These are phyloP conservation scores for Naganishia randhawae DNA, from an alignment of 768 basidiomycete species.

Conservation along the genomic window DNA sequence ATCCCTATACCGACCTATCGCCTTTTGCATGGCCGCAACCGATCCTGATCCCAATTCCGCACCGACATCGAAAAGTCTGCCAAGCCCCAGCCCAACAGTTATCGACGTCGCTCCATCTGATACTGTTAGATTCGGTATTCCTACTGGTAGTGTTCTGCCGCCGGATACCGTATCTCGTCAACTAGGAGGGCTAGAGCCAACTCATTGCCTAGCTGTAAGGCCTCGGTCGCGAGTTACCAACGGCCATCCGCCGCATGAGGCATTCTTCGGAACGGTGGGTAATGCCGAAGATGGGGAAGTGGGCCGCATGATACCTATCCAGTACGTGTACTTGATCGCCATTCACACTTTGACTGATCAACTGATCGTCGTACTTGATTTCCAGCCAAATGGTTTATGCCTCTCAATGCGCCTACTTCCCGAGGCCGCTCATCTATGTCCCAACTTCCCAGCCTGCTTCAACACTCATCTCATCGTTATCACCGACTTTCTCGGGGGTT, in stretches of 20 bases:
- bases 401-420: constrained; percentile 24
- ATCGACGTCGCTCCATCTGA: constrained; percentile 10
- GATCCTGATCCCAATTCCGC: too few species aligned
- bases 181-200: constrained; percentile 8
- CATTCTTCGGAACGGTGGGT: constrained; percentile 1
- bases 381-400: constrained; percentile 24
- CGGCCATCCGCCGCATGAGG: neutral
- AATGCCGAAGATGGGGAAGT: constrained; percentile 2
- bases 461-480: neutral
- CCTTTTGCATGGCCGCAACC: neutral
- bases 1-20: constrained; percentile 22
- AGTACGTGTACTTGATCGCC: constrained; percentile 11
- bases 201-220: constrained; percentile 16
- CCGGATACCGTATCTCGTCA: neutral
- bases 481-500: neutral
- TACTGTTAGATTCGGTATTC: neutral
- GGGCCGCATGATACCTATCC: constrained; percentile 27
- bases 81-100: neutral
- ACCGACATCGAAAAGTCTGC: neutral
- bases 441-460: neutral
- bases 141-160: neutral
- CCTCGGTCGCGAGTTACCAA: neutral
- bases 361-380: neutral
- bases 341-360: too few species aligned
- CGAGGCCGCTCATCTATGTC: neutral